Percentiles rank a stretch among this genome's conserved stretches.
Conservation (phyloP, 352 stramenopile genomes). For the Pythium apleroticum region DNA sequence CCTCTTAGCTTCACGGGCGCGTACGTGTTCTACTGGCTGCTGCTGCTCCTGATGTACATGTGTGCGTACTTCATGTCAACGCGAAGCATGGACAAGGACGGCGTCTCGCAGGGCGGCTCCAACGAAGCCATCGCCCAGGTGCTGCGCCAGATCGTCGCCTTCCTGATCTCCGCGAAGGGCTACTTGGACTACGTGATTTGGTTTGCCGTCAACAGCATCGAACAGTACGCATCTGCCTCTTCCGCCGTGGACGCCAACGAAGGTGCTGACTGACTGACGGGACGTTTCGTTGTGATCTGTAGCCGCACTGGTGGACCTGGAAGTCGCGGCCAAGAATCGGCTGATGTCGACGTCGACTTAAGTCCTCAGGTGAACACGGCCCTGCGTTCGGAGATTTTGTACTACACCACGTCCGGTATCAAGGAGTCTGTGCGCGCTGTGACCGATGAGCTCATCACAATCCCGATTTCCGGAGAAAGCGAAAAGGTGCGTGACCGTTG, state of each 20-base stretch:
- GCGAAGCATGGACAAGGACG: constrained; percentile 43
- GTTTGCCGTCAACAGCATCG: constrained; percentile 89
- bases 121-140: constrained; percentile 64
- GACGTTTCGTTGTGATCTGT: background rate
- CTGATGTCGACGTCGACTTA: constrained; percentile 83
- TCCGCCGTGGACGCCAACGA: too few relatives aligned
- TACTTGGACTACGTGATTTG: constrained; percentile 90
- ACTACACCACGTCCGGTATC: constrained; percentile 90
- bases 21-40: constrained; percentile 89
- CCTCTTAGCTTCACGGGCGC: constrained; percentile 70
- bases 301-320: constrained; percentile 37
- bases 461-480: constrained; percentile 76
- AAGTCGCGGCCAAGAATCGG: constrained; percentile 56
- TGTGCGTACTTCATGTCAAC: constrained; percentile 88
- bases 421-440: constrained; percentile 82
- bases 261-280: too few relatives aligned
- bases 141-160: constrained; percentile 78
- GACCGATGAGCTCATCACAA: constrained; percentile 70
- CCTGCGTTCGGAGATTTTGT: constrained; percentile 85
- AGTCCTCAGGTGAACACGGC: constrained; percentile 89
- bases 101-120: constrained; percentile 33
- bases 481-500: constrained; percentile 42
- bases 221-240: too few relatives aligned
- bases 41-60: constrained; percentile 87
- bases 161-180: constrained; percentile 80